Base-by-base conservation (phyloP, 345 rosid species). In the Noccaea bulbosa region DNA sequence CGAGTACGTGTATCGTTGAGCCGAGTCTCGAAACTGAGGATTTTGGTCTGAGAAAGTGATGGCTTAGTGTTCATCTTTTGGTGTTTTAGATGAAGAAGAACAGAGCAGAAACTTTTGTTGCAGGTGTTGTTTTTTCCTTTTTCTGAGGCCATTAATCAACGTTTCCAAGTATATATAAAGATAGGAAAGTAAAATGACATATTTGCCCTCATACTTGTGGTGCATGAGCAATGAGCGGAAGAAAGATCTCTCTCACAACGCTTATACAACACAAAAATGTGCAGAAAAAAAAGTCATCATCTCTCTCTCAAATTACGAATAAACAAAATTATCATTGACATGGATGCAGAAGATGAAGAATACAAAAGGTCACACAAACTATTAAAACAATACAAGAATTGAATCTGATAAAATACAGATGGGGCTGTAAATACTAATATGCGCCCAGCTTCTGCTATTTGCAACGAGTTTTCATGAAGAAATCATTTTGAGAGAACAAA, bases 351-450 rank as follows among this genome's bases (percentile, higher is more conserved):
- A 30, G 56, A 61, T 67, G 30, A 60, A 46, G 34, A 30, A 67
- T 74, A 67, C 78, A 74, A 59, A 65, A 67, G 35, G 73, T 69
- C 62, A 67, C 68, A 60, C 68, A 60, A 66, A 60, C 69, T 67
- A 74, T 35, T 32, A 30, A 68, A 61, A 68, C 45, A 62, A 75
- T 75, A 62, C 78, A 74, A 59, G 73, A 60, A 67, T 53, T 60
- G 58, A 46, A 75, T 62, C 65, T 68, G 78, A 61, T 5, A 67
- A 61, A 61, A 67, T 52, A 74, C 78, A 67, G 68, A 74, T 68
- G 73, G 69, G 64, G 69, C 73, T 67, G 62, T 43, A 37, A 67
- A 60, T 51, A 41, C 78, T 50, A 67, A 51, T 50, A 9, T 16
- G 35, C 67, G 35, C 67, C 67, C 63, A 73, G 55, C 55, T 73